A percentile compares a stretch with the other conserved stretches of the same genome.
Evolutionary conservation across 495 filamentous ascomycete species (phyloP).

Genomic region (Penicillium argentinense): DNA sequence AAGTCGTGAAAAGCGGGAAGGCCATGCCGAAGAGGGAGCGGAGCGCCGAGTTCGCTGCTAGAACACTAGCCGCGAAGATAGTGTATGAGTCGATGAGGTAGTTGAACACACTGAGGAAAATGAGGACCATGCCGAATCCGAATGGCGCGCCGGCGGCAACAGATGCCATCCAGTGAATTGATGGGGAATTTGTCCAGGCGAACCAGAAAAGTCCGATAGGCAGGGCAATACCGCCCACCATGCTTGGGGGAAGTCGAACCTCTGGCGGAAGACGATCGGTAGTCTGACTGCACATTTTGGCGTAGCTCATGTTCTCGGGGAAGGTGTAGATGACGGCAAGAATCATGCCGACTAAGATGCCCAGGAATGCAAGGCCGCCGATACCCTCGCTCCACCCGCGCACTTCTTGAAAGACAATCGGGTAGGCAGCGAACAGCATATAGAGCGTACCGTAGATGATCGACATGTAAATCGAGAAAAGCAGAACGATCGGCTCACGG

Average conservation of each 20-base stretch:
- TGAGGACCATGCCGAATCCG: slow-evolving; percentile 67
- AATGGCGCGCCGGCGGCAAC: slow-evolving; percentile 64
- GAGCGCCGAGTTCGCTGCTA: slow-evolving; percentile 72
- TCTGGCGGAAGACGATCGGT: slow-evolving; percentile 40
- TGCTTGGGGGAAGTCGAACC: slow-evolving; percentile 37
- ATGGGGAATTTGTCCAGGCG: slow-evolving; percentile 63
- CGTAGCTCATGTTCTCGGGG: slow-evolving; percentile 42
- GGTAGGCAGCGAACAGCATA: slow-evolving; percentile 73
- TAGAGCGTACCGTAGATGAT: slow-evolving; percentile 73
- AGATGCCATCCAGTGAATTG: slow-evolving; percentile 64
- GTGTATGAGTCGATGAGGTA: slow-evolving; percentile 75
- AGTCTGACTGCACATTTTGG: slow-evolving; percentile 27
- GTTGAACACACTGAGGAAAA: slow-evolving; percentile 69
- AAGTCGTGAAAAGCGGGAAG: slow-evolving; percentile 75
- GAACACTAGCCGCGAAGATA: slow-evolving; percentile 71
- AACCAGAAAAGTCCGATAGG: slow-evolving; percentile 58
- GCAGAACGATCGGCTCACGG: slow-evolving; percentile 54
- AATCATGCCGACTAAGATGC: slow-evolving; percentile 77
- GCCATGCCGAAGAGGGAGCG: slow-evolving; percentile 65
- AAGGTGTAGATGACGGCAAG: slow-evolving; percentile 48
- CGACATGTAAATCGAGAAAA: slow-evolving; percentile 66
- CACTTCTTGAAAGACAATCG: slow-evolving; percentile 71
- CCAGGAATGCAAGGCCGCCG: slow-evolving; percentile 69
- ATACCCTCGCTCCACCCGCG: slow-evolving; percentile 70
- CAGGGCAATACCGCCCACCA: slow-evolving; percentile 39